A percentile compares a stretch with the other conserved stretches of the same genome.
phyloP scores from a whole-genome alignment of 495 filamentous ascomycete genomes.

The Lentithecium fluviatile region DNA sequence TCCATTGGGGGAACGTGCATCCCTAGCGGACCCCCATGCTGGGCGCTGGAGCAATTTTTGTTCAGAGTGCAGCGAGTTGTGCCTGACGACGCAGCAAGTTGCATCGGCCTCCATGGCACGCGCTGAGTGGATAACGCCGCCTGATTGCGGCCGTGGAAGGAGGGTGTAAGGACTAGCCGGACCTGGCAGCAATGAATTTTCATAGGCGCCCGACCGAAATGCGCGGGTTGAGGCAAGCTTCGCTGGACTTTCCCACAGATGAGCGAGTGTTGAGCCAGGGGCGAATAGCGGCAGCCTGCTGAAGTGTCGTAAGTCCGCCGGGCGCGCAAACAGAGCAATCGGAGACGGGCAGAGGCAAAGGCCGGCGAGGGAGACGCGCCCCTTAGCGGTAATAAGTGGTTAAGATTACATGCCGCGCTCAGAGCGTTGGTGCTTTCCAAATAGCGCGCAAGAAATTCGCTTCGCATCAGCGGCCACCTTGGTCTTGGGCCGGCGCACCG shows the following conservation, averaged over 20 bases:
- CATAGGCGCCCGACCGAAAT: no score
- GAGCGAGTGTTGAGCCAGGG: background rate
- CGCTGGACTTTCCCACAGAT: no score
- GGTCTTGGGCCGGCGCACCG: background rate
- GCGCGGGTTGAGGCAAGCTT: slow-evolving; percentile 2
- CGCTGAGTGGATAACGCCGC: slow-evolving; percentile 25
- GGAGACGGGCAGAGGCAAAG: background rate
- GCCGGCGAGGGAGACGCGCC: background rate
- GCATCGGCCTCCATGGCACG: background rate
- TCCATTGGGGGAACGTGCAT: slow-evolving; percentile 12
- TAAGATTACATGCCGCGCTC: slow-evolving; percentile 2
- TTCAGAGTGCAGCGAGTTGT: slow-evolving; percentile 7
- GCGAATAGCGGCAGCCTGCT: background rate
- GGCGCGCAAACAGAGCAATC: background rate
- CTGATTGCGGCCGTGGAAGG: slow-evolving; percentile 16
- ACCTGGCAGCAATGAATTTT: no score
- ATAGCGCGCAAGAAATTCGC: background rate
- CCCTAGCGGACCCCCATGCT: slow-evolving; percentile 1
- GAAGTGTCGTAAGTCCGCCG: no score
- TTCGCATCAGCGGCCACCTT: background rate
- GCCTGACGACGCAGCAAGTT: slow-evolving; percentile 13
- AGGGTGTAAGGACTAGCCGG: background rate
- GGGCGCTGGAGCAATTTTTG: background rate
- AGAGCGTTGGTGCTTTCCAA: background rate
- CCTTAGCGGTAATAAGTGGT: slow-evolving; percentile 1